A percentile compares a stretch with the other conserved stretches of the same genome.
These are phyloP conservation scores for Calonectria pauciramosa DNA, from an alignment of 2,329 filamentous ascomycete genomes.

Conservation along the genomic window DNA sequence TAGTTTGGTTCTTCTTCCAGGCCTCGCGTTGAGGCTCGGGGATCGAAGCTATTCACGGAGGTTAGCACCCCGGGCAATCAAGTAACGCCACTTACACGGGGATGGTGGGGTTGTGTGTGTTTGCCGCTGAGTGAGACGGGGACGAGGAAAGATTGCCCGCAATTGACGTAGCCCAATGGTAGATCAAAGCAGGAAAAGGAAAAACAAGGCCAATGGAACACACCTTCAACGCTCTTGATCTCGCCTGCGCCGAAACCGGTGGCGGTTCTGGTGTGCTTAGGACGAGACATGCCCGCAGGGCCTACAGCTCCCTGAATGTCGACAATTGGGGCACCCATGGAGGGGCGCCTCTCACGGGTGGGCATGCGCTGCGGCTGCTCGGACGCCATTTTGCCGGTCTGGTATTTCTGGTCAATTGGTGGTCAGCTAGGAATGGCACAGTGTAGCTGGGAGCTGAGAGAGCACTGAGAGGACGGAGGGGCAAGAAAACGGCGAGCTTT, in stretches of 20 bases:
- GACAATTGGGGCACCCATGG: slow-evolving; percentile 84
- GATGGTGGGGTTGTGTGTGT: neutral
- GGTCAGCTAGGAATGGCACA: slow-evolving; percentile 30
- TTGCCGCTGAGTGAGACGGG: slow-evolving; percentile 10
- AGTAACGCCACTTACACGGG: slow-evolving; percentile 22
- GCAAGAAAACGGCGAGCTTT: slow-evolving; percentile 17
- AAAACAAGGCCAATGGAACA: slow-evolving; percentile 40
- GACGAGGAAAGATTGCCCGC: neutral
- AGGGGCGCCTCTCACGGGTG: slow-evolving; percentile 83
- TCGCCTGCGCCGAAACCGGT: slow-evolving; percentile 92
- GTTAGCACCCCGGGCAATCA: slow-evolving; percentile 22
- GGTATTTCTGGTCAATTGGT: slow-evolving; percentile 17
- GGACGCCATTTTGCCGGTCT: slow-evolving; percentile 49
- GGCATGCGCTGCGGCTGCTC: slow-evolving; percentile 57
- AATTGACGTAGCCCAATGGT: slow-evolving; percentile 24
- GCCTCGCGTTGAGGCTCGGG: slow-evolving; percentile 89
- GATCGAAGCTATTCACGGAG: slow-evolving; percentile 72
- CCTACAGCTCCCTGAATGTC: slow-evolving; percentile 89
- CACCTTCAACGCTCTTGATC: slow-evolving; percentile 94
- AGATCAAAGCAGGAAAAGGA: neutral
- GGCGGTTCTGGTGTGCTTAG: slow-evolving; percentile 97
- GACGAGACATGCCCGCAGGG: slow-evolving; percentile 86
- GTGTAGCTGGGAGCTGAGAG: slow-evolving; percentile 21
- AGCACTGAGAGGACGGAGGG: slow-evolving; percentile 25
- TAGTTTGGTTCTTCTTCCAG: slow-evolving; percentile 75